Base-by-base conservation (phyloP, 495 filamentous ascomycete genomes). In the Tuber brumale region DNA sequence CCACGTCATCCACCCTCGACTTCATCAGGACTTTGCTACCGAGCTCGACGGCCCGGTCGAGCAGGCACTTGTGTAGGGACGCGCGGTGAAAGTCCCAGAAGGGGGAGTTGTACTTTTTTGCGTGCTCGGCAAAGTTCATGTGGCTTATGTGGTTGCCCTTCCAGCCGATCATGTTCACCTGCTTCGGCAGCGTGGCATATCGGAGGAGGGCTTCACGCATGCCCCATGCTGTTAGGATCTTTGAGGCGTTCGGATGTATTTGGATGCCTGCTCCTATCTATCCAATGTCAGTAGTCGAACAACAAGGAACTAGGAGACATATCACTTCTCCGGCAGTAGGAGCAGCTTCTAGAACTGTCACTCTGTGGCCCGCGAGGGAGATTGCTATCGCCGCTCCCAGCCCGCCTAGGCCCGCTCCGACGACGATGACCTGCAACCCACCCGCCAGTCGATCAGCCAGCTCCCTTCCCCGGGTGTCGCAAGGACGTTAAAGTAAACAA, bases 321-420 rank as follows among this genome's bases (percentile, higher is more conserved):
- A 85, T 76, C 79, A 87, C 85, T 80, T 91, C 89, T 43, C 86
- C 87, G n/a, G 92, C 85, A 43, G 87, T 86, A 70, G 85, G 82
- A n/a, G 90, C 89, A 72, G 87, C 85, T 81, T 93, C 91, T 71
- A 93, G 85, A 19, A 93, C 85, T 1, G 83, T 81, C 27, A 92
- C 89, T 18, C 82, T 77, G 83, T 93, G 91, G 23, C 90, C 91
- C 12, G 88, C 85, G 21, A 89, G 85, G 9, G 87, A 85, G 76
- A 87, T 84, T 18, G 88, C 85, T 77, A 93, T 91, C 8, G 91
- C 91, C 0, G 90, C 87, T 23, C 87, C 88, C 31, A 93, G 86
- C 7, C 91, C 91, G 57, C 88, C 88, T n/a, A 93, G 86, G 27
- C 91, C 91, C 12, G 90, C 91, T 27, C 91, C 91, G 35, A 91